Percentiles rank a stretch among this genome's conserved stretches.
phyloP scores from a whole-genome alignment of 2,329 filamentous ascomycete species.

The Xenosphaeropsis pyriputrescens region DNA sequence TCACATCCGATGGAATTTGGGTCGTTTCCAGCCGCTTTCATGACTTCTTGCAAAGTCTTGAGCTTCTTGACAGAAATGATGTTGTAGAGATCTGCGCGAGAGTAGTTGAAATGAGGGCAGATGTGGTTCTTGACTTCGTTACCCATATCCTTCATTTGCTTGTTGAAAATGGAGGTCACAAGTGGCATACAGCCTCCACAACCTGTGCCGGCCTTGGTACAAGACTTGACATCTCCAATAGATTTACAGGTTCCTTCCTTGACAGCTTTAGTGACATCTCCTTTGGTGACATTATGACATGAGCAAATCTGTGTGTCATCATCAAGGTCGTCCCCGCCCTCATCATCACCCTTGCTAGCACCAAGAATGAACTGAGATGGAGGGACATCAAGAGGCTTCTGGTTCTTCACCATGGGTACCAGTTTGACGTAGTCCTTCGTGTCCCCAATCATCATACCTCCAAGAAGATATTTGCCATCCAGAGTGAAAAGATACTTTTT shows the following conservation, averaged over 20 bases:
- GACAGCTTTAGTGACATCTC: slow-evolving; percentile 56
- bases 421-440: slow-evolving; percentile 83
- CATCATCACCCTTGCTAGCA: slow-evolving; percentile 57
- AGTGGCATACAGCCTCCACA: slow-evolving; percentile 86
- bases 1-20: slow-evolving; percentile 67
- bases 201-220: slow-evolving; percentile 83
- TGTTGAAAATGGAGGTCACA: slow-evolving; percentile 81
- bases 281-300: slow-evolving; percentile 85
- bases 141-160: slow-evolving; percentile 72
- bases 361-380: slow-evolving; percentile 77
- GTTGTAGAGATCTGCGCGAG: slow-evolving; percentile 78
- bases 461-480: slow-evolving; percentile 79
- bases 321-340: slow-evolving; percentile 60
- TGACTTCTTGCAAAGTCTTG: slow-evolving; percentile 58
- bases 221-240: slow-evolving; percentile 70
- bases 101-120: slow-evolving; percentile 73
- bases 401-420: slow-evolving; percentile 73
- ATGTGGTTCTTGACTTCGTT: slow-evolving; percentile 77
- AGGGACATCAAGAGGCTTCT: slow-evolving; percentile 63
- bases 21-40: slow-evolving; percentile 63
- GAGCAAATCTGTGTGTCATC: slow-evolving; percentile 86
- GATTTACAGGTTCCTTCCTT: slow-evolving; percentile 72
- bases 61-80: slow-evolving; percentile 73
- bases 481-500: slow-evolving; percentile 88
- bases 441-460: slow-evolving; percentile 97